Conservation (phyloP, 2,329 filamentous ascomycete species). For the Penicillium sp. region DNA sequence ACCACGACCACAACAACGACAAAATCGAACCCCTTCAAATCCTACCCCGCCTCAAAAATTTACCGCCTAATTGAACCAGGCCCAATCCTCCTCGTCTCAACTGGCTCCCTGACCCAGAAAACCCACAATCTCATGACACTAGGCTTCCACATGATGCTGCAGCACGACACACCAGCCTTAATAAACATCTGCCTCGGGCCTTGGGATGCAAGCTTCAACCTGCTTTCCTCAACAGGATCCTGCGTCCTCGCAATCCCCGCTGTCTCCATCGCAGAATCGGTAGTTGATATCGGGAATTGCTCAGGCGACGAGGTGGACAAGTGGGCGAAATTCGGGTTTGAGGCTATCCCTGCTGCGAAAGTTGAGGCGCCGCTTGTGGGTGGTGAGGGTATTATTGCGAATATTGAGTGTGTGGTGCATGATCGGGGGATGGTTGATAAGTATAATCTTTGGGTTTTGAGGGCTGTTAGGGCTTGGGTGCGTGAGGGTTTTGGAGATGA, state of each 20-base stretch:
- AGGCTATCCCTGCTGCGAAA: conserved; percentile 27
- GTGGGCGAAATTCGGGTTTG: conserved; percentile 32
- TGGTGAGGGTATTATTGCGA: conserved; percentile 31
- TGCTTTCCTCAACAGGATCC: conserved; percentile 29
- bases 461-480: conserved; percentile 35
- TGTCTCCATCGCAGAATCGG: conserved; percentile 30
- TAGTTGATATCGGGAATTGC: conserved; percentile 38
- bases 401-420: conserved; percentile 39
- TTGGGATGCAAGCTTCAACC: conserved; percentile 35
- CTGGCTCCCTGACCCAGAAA: conserved; percentile 30
- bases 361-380: conserved; percentile 36
- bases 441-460: conserved; percentile 37
- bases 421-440: conserved; percentile 35
- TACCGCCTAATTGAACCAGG: conserved; percentile 40
- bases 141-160: conserved; percentile 42
- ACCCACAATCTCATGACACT: conserved; percentile 42
- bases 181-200: conserved; percentile 35
- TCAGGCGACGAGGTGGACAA: conserved; percentile 29
- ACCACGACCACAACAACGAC: not conserved
- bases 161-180: conserved; percentile 36
- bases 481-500: conserved; percentile 18
- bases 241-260: conserved; percentile 37
- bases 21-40: not conserved
- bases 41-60: conserved; percentile 22
- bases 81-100: conserved; percentile 36